Evolutionary conservation across 2,329 filamentous ascomycete genomes (phyloP), one percentile per base, ranked within the genome.

Genomic region (Alternaria burnsii): DNA sequence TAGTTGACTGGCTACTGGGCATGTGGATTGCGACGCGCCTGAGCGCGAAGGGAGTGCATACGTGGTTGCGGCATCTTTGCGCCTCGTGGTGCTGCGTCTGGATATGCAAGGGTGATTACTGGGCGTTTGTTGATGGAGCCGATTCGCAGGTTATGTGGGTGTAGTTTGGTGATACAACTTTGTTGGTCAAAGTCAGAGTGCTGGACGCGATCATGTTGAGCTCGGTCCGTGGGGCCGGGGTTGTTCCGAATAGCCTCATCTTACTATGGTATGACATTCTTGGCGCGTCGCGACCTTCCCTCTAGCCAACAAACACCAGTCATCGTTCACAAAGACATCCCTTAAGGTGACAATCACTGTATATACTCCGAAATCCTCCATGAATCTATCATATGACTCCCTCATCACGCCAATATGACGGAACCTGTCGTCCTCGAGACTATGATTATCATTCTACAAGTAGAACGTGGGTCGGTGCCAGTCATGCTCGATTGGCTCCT

Each of bases 1-100:
- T 56, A 58, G 59, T 54, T 28, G 30, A 40, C 12, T 41, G 40
- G 8, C 20, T 38, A n/a, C 24, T 43, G 30, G 24, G 14, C 12
- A 36, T 42, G 54, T 30, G 42, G n/a, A 22, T 44, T 58, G 48
- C 38, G 55, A 56, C 59, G 46, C 51, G 61, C 47, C 41, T 30
- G 42, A 12, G 24, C 51, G 44, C 32, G 43, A 26, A 28, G 32
- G 26, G 43, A 52, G 24, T 28, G 41, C 65, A 42, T 68, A 70
- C 68, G 65, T 63, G 58, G 67, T 65, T 68, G 67, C 44, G 68
- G 68, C 67, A 69, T 69, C 57, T 63, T 64, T 59, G 59, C 52
- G 41, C 52, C 36, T 56, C 26, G 42, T 32, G 12, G 26, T 50
- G 8, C 30, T 24, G 42, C 42, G n/a, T 9, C 18, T 28, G 5